Base-by-base conservation (phyloP, 2,329 filamentous ascomycete species). In the Trichoderma sp. region DNA sequence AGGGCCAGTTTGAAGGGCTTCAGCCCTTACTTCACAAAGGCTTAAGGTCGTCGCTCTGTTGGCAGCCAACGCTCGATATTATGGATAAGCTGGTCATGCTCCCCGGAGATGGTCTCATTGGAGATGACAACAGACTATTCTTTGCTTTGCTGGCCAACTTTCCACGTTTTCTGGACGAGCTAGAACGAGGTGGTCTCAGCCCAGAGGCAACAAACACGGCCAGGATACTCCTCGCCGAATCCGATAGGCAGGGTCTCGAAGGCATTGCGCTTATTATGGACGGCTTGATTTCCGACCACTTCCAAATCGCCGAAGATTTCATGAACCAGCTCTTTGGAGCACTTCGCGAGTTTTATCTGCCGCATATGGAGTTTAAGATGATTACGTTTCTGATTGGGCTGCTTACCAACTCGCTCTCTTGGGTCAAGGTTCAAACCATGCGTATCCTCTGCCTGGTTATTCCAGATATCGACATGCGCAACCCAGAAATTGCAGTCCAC, bases 341-440 rank as follows among this genome's bases (percentile, higher is more conserved):
- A 7, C 85, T 98, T 58, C 89, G 90, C 71, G 89, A 92, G 62
- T 88, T 90, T 32, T 98, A 93, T 81, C 92, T 97, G 73, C 94
- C 95, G 1, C 87, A 89, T 32, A 88, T 93, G 71, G 95, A 98
- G 76, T 94, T 97, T 75, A 88, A 91, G 72, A 93, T 93, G 84
- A 83, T 99, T 12, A 93, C 94, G 1, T 98, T 97, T 82, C 84
- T 98, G 57, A 93, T 98, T 82, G 94, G 96, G 2, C 87, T 98
- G 62, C 85, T 99, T 68, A 97, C 95, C 15, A 99, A 99, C 78
- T 92, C 91, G 39, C 88, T 92, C 1, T 88, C 93, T 3, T 98
- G 94, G 93, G 93, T 98, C 80, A 97, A 97, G 79, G 85, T 95
- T 57, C 95, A 96, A 83, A 94, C 93, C 0, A 97, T 99, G 93